Conservation (phyloP, 257 asterid genomes). For the Solanum sitiens region DNA sequence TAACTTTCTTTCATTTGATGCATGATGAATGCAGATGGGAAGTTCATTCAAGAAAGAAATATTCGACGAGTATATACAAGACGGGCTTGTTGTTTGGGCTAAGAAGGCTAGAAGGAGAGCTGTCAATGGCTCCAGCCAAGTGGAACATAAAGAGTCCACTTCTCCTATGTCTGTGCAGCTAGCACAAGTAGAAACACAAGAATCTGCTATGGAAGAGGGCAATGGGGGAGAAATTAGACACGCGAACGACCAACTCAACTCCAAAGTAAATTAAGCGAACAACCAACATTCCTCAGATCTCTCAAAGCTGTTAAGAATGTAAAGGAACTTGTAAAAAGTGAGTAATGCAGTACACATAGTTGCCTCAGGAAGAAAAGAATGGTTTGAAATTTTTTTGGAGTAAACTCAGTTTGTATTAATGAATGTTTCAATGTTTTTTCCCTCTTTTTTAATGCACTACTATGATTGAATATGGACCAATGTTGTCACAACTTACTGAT, state of each 20-base stretch:
- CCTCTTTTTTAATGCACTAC: background rate
- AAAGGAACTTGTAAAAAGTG: background rate
- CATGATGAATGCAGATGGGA: constrained; percentile 45
- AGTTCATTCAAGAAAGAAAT: constrained; percentile 52
- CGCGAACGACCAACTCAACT: background rate
- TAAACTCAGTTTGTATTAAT: background rate
- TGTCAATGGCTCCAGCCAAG: constrained; percentile 11
- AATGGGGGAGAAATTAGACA: constrained; percentile 6
- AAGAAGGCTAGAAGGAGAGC: constrained; percentile 33
- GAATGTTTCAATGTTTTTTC: background rate
- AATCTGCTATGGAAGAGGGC: constrained; percentile 13
- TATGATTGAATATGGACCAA: background rate
- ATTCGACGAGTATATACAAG: constrained; percentile 48
- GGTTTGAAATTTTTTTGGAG: background rate
- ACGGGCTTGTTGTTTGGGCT: constrained; percentile 51
- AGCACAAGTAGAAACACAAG: background rate
- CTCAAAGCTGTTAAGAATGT: background rate
- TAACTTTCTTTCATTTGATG: background rate
- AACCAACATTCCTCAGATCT: background rate
- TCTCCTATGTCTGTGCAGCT: background rate
- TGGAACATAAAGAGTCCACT: constrained; percentile 6
- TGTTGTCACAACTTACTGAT: background rate
- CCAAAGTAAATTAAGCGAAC: background rate
- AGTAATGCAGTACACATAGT: background rate
- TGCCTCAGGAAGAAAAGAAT: background rate